These are phyloP conservation scores for Cladosporium colombiae DNA, from an alignment of 2,329 filamentous ascomycete genomes.

Conservation along the genomic window DNA sequence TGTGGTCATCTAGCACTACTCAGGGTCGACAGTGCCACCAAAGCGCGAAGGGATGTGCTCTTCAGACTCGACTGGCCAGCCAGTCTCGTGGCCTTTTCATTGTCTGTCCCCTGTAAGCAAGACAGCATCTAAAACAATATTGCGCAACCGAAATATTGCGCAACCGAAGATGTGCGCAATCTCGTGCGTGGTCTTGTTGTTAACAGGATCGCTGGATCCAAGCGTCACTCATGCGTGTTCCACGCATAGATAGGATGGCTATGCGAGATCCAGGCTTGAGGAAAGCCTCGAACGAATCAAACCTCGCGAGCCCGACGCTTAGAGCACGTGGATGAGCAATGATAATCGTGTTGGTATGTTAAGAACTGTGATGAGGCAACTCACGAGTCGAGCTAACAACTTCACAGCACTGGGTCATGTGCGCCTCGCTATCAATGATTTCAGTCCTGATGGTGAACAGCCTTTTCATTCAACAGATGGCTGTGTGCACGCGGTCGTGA, in stretches of 20 bases:
- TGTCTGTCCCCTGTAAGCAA: background rate
- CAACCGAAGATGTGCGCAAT: background rate
- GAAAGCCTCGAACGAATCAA: constrained; percentile 41
- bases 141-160: no score
- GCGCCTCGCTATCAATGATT: constrained; percentile 53
- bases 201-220: background rate
- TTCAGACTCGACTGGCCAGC: background rate
- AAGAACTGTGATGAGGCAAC: background rate
- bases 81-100: background rate
- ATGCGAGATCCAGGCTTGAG: constrained; percentile 22
- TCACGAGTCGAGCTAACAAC: background rate
- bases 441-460: constrained; percentile 46
- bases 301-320: constrained; percentile 47
- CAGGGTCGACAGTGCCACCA: background rate
- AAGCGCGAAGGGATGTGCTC: background rate
- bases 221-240: background rate
- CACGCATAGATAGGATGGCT: background rate
- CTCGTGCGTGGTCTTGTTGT: background rate
- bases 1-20: background rate
- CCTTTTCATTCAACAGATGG: constrained; percentile 35
- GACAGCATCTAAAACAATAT: no score
- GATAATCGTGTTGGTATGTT: constrained; percentile 42
- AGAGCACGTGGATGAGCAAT: constrained; percentile 44
- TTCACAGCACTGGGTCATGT: constrained; percentile 46
- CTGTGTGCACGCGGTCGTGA: constrained; percentile 54